Evolutionary conservation across 1,284 basidiomycete species (phyloP).

Genomic region (Apiotrichum akiyoshidainum): DNA sequence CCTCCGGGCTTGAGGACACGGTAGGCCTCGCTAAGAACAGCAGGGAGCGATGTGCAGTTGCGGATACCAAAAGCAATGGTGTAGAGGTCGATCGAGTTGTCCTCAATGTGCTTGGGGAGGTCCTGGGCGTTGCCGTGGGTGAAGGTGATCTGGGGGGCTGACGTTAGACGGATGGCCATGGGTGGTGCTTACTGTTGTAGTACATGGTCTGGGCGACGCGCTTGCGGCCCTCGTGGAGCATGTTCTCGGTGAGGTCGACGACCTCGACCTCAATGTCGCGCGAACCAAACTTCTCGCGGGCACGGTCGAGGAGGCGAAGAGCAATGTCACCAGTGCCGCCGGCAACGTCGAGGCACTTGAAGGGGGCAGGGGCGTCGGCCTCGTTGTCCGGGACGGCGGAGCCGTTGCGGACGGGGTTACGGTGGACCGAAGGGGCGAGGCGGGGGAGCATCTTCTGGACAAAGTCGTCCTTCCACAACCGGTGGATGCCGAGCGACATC

Average conservation of each 20-base stretch:
- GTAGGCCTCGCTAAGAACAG: conserved; percentile 83
- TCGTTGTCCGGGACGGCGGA: conserved; percentile 52
- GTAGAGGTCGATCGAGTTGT: conserved; percentile 88
- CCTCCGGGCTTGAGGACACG: conserved; percentile 96
- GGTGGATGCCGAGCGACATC: conserved; percentile 91
- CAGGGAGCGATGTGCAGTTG: conserved; percentile 91
- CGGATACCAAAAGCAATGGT: conserved; percentile 99
- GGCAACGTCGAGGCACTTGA: conserved; percentile 85
- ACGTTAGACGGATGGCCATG: not conserved
- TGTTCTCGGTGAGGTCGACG: conserved; percentile 91
- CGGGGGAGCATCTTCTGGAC: conserved; percentile 73
- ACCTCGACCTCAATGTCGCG: conserved; percentile 85
- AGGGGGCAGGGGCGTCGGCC: conserved; percentile 50
- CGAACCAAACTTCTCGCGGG: conserved; percentile 80
- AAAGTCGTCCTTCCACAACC: conserved; percentile 95
- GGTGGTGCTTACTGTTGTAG: conserved; percentile 82
- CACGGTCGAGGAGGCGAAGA: conserved; percentile 85
- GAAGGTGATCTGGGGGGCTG: conserved; percentile 91
- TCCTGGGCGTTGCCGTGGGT: conserved; percentile 90
- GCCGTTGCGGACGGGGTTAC: conserved; percentile 25
- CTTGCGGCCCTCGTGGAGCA: conserved; percentile 89
- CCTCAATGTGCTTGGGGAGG: conserved; percentile 61
- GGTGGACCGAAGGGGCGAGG: conserved; percentile 43
- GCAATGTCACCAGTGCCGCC: conserved; percentile 99
- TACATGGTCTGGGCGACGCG: conserved; percentile 95